phyloP scores from a whole-genome alignment of 805 yeast genomes.

The Teunomyces gatunensis region DNA sequence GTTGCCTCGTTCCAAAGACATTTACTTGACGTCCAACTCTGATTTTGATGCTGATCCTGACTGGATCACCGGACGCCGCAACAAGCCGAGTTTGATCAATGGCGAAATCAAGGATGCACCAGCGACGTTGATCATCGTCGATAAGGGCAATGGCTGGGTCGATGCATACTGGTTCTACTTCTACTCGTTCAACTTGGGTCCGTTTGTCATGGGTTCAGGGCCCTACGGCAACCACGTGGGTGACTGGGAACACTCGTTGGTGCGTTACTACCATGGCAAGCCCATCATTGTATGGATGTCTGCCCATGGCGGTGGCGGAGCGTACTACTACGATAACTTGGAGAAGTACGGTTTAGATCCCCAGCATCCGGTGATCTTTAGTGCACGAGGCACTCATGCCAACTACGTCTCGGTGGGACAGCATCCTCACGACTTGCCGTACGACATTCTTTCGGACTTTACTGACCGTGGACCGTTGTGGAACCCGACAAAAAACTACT shows the following conservation, averaged over 20 bases:
- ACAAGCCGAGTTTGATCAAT: slow-evolving; percentile 65
- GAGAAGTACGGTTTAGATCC: slow-evolving; percentile 54
- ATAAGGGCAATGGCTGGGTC: slow-evolving; percentile 91
- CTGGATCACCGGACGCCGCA: slow-evolving; percentile 76
- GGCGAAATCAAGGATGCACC: slow-evolving; percentile 79
- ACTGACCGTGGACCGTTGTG: slow-evolving; percentile 94
- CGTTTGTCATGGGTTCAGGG: slow-evolving; percentile 95
- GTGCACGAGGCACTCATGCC: slow-evolving; percentile 97
- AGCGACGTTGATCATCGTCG: slow-evolving; percentile 77
- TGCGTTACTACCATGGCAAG: slow-evolving; percentile 74
- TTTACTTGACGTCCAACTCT: slow-evolving; percentile 62
- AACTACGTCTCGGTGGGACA: slow-evolving; percentile 95
- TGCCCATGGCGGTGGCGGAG: slow-evolving; percentile 97
- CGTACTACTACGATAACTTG: slow-evolving; percentile 72
- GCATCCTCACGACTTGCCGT: slow-evolving; percentile 93
- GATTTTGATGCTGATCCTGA: slow-evolving; percentile 73
- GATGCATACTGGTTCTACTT: slow-evolving; percentile 97
- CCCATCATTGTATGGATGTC: slow-evolving; percentile 94
- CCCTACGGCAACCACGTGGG: slow-evolving; percentile 98
- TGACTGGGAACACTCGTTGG: slow-evolving; percentile 96
- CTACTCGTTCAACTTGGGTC: slow-evolving; percentile 91
- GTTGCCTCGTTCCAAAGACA: slow-evolving; percentile 28
- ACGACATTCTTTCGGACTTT: slow-evolving; percentile 84
- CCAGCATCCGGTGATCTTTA: slow-evolving; percentile 69
- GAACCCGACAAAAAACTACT: slow-evolving; percentile 83